Evolutionary conservation across 192 early-diverging fungal genomes (phyloP).

Genomic region (Coemansia sp.): DNA sequence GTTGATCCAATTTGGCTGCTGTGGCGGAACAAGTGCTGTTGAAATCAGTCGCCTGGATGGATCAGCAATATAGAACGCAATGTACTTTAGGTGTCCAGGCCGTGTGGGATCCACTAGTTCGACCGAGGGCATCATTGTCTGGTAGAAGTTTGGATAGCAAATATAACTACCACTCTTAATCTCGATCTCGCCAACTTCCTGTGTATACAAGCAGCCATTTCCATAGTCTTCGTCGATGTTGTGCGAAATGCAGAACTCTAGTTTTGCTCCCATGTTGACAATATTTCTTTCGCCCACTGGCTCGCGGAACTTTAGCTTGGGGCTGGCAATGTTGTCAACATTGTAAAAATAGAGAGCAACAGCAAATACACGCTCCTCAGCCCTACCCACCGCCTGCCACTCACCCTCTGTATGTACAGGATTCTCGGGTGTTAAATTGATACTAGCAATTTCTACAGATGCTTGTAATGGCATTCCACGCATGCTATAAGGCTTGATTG

Average conservation of each 20-base stretch:
- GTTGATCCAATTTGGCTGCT: not conserved
- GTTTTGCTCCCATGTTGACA: not conserved
- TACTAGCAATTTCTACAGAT: conserved; percentile 71
- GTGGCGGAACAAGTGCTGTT: not conserved
- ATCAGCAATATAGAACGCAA: not conserved
- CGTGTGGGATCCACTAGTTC: conserved; percentile 29
- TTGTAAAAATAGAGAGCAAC: too few relatives aligned
- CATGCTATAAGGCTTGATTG: too few relatives aligned
- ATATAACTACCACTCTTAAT: conserved; percentile 61
- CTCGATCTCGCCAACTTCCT: conserved; percentile 51
- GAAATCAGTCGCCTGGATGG: not conserved
- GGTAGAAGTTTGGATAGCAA: conserved; percentile 52
- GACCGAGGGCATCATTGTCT: too few relatives aligned
- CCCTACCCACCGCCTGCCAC: conserved; percentile 76
- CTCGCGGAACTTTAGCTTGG: conserved; percentile 53
- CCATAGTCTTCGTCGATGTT: not conserved
- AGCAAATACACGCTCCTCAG: conserved; percentile 50
- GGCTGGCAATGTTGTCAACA: too few relatives aligned
- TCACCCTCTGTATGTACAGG: conserved; percentile 54
- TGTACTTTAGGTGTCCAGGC: not conserved
- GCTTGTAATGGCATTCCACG: conserved; percentile 50
- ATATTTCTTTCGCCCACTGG: not conserved
- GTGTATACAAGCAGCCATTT: conserved; percentile 4
- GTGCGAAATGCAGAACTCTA: not conserved
- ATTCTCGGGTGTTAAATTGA: conserved; percentile 68